Evolutionary conservation across 2,329 filamentous ascomycete genomes (phyloP).

Genomic region (Didymella pomorum): DNA sequence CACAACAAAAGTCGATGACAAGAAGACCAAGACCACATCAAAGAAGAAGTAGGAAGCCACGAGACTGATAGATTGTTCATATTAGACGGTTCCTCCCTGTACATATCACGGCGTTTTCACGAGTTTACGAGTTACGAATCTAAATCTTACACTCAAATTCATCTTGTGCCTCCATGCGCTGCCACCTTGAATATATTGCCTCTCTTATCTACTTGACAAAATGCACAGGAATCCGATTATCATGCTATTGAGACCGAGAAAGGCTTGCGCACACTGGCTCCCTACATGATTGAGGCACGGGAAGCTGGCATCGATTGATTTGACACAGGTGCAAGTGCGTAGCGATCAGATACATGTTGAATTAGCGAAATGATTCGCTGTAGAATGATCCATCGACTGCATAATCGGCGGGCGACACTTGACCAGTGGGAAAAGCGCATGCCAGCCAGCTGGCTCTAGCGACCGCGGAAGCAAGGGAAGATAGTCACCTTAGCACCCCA

Average conservation of each 20-base stretch:
- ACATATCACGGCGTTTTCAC: constrained; percentile 1
- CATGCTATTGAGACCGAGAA: background rate
- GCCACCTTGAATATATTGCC: background rate
- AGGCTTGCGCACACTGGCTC: too few species aligned
- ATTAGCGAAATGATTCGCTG: background rate
- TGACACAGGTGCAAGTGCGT: background rate
- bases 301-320: background rate
- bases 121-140: constrained; percentile 3
- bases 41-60: constrained; percentile 14
- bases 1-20: constrained; percentile 16
- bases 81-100: background rate
- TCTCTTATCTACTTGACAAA: background rate
- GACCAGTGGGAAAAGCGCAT: background rate
- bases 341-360: background rate
- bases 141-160: background rate
- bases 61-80: background rate
- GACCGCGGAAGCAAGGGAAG: background rate
- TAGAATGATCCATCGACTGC: background rate
- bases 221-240: background rate
- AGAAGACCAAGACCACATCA: constrained; percentile 10
- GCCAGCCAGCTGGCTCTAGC: background rate
- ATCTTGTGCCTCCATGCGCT: background rate
- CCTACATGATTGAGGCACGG: background rate
- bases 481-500: background rate
- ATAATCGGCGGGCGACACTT: background rate